phyloP scores from a whole-genome alignment of 2,329 filamentous ascomycete genomes.

The Hirsutella thompsonii region DNA sequence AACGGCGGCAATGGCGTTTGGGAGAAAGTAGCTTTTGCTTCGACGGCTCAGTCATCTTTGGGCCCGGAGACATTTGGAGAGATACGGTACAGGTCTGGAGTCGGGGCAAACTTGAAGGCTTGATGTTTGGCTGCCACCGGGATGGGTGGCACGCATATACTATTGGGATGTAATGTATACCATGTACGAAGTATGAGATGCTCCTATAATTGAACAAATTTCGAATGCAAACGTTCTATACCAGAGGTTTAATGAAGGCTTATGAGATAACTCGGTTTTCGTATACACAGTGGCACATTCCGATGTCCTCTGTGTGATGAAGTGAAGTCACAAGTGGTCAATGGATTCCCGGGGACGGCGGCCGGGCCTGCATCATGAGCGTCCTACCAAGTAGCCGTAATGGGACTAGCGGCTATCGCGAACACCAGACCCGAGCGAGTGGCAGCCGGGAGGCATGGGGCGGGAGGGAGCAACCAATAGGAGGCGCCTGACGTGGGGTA shows the following conservation, averaged over 20 bases:
- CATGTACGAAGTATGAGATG: no score
- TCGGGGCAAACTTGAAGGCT: not conserved
- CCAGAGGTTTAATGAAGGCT: no score
- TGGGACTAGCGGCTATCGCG: constrained; percentile 1
- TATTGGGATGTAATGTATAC: not conserved
- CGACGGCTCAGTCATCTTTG: not conserved
- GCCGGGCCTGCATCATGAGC: constrained; percentile 1
- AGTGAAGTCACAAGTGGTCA: not conserved
- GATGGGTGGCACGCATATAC: not conserved
- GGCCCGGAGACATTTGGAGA: not conserved
- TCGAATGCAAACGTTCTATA: no score
- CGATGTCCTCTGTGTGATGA: not conserved
- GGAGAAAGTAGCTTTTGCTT: not conserved
- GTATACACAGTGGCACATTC: no score
- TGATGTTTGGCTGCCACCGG: no score
- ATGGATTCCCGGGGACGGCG: constrained; percentile 2
- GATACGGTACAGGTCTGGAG: not conserved
- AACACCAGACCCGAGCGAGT: no score
- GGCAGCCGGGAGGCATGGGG: not conserved
- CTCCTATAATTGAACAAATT: no score
- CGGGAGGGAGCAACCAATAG: constrained; percentile 1
- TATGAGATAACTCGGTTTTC: no score
- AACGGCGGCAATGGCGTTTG: not conserved
- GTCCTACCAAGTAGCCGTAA: constrained; percentile 5
- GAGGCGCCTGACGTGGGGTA: not conserved